Base-by-base conservation (phyloP, 2,329 filamentous ascomycete genomes). In the Periconia macrospinosa region DNA sequence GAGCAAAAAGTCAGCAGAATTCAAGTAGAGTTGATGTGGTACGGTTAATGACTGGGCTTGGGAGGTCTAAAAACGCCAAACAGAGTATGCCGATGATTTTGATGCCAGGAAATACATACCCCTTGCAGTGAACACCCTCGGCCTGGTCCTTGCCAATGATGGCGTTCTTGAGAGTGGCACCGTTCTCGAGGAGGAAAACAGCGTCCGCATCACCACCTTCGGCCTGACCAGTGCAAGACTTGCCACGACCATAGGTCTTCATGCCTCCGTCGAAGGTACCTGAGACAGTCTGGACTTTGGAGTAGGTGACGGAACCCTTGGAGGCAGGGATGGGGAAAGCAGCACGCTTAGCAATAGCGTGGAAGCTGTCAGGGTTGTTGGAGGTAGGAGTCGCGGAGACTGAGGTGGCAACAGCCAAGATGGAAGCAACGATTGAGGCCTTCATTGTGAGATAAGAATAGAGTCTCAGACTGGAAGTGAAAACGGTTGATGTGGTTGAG, bases 111-210 rank as follows among this genome's bases (percentile, higher is more conserved):
- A 27, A 27, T 27, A 27, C 23, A 27, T 27, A 27, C 33, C 78
- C 80, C 55, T 74, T 64, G 69, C 80, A 82, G 70, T 83, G 79
- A 41, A 82, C 75, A 54, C 79, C 80, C 64, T 82, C 80, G 30
- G 75, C 70, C 61, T 81, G 76, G 52, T 77, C 75, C 20, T 72
- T 69, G 7, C 80, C 79, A 49, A 82, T 81, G 67, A 82, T 81
- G 61, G 78, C 79, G 61, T 82, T 82, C 60, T 74, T 76, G 41
- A 83, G 67, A 15, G 76, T 77, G 15, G 75, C 80, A 18, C 80
- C 80, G 23, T 75, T 66, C 58, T 76, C 71, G 43, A 82, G 70
- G 52, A 79, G 73, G 73, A 82, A 82, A 61, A 82, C 78, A 33
- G 80, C 76, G 41, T 78, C 78, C 0, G 68, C 59, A 49, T 75